Evolutionary conservation across 2,329 filamentous ascomycete genomes (phyloP).

Genomic region (Curvularia verruculosa): DNA sequence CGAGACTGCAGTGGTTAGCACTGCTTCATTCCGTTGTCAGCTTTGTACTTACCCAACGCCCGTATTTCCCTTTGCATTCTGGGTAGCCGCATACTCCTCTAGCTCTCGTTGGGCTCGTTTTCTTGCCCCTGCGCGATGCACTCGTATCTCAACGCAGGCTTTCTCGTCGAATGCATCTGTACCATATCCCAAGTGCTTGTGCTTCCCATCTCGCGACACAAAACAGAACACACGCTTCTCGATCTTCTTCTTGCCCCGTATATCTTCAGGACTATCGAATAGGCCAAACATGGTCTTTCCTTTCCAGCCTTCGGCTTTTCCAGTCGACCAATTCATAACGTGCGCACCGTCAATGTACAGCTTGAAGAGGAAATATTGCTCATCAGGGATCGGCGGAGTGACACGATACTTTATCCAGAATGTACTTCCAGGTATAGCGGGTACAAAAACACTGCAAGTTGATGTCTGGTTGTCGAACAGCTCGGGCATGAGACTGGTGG

Average conservation of each 20-base stretch:
- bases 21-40: background rate
- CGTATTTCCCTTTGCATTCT: slow-evolving; percentile 23
- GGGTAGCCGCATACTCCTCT: slow-evolving; percentile 30
- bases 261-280: slow-evolving; percentile 43
- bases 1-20: slow-evolving; percentile 39
- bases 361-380: slow-evolving; percentile 54
- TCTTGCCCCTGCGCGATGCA: slow-evolving; percentile 51
- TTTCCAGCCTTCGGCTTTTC: slow-evolving; percentile 50
- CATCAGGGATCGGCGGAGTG: slow-evolving; percentile 37
- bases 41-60: slow-evolving; percentile 40
- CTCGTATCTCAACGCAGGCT: slow-evolving; percentile 50
- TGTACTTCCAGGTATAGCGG: slow-evolving; percentile 44
- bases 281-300: slow-evolving; percentile 56
- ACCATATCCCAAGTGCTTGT: slow-evolving; percentile 15
- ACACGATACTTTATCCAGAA: slow-evolving; percentile 55
- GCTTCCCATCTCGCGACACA: slow-evolving; percentile 12
- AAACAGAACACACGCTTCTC: slow-evolving; percentile 55
- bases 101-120: slow-evolving; percentile 45
- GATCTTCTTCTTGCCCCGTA: slow-evolving; percentile 37
- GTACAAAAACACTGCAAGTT: slow-evolving; percentile 46
- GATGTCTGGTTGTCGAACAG: slow-evolving; percentile 32
- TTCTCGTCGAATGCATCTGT: slow-evolving; percentile 29
- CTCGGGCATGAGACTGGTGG: slow-evolving; percentile 9
- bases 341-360: slow-evolving; percentile 50
- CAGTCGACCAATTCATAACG: slow-evolving; percentile 54